Conservation (phyloP, 1,284 basidiomycete species). For the Apiotrichum gamsii region DNA sequence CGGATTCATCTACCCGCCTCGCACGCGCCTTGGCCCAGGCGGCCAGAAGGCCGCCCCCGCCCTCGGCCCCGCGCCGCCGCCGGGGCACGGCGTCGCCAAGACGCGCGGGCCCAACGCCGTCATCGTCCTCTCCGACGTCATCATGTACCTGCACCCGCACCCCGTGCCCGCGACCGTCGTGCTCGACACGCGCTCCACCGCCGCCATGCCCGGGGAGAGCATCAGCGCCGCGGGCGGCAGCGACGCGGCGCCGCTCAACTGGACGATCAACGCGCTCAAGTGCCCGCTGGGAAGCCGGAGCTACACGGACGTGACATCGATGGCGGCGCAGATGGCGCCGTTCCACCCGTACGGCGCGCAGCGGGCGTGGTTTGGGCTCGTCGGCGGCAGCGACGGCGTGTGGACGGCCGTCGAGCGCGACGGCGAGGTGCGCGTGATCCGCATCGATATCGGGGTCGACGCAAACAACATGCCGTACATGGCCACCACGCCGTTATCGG, state of each 20-base stretch:
- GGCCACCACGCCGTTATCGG: slow-evolving; percentile 28
- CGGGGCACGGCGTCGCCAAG: slow-evolving; percentile 9
- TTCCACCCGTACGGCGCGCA: slow-evolving; percentile 9
- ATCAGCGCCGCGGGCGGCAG: slow-evolving; percentile 6
- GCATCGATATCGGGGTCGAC: slow-evolving; percentile 32
- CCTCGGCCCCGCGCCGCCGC: slow-evolving; percentile 25
- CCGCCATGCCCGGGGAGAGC: slow-evolving; percentile 6
- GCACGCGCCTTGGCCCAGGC: slow-evolving; percentile 15
- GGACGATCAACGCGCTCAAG: slow-evolving; percentile 26
- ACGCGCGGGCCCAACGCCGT: slow-evolving; percentile 27
- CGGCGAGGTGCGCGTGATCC: slow-evolving; percentile 22
- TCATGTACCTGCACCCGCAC: slow-evolving; percentile 29
- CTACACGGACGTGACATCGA: slow-evolving; percentile 13
- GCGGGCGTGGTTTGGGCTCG: slow-evolving; percentile 35
- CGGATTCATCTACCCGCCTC: slow-evolving; percentile 29
- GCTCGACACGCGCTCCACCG: slow-evolving; percentile 14
- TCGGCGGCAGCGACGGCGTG: slow-evolving; percentile 27
- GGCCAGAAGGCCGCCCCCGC: slow-evolving; percentile 14
- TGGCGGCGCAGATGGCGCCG: background rate
- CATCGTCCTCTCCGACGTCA: slow-evolving; percentile 21
- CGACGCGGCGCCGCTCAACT: slow-evolving; percentile 11
- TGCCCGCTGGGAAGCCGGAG: slow-evolving; percentile 16
- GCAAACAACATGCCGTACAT: slow-evolving; percentile 21
- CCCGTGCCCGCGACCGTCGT: slow-evolving; percentile 8
- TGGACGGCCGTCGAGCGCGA: slow-evolving; percentile 33